These are phyloP conservation scores for Tricharina praecox DNA, from an alignment of 495 filamentous ascomycete genomes.

Conservation along the genomic window DNA sequence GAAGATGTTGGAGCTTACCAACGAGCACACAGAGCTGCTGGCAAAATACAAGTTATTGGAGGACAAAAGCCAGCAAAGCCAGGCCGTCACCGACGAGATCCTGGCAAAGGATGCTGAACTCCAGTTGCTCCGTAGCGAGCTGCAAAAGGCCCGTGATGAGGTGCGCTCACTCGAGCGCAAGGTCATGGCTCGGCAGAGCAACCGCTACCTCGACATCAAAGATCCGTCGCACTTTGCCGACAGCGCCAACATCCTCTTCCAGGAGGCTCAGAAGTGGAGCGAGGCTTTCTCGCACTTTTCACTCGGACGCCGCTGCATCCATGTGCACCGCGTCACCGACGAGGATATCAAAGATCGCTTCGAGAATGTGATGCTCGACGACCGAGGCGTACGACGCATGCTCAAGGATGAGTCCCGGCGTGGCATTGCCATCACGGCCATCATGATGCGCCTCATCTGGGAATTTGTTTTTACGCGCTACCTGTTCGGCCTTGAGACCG, in stretches of 20 bases:
- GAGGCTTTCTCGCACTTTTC: slow-evolving; percentile 92
- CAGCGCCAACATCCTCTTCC: slow-evolving; percentile 84
- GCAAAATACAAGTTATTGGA: slow-evolving; percentile 3
- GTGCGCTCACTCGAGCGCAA: slow-evolving; percentile 69
- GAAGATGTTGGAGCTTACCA: slow-evolving; percentile 36
- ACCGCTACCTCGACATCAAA: slow-evolving; percentile 58
- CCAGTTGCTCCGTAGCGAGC: slow-evolving; percentile 52
- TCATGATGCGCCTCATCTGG: slow-evolving; percentile 96
- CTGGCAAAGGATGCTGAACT: slow-evolving; percentile 66
- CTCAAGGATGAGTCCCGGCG: slow-evolving; percentile 70
- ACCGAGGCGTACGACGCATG: slow-evolving; percentile 71
- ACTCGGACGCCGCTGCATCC: slow-evolving; percentile 65
- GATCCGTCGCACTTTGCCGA: slow-evolving; percentile 90
- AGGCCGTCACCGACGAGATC: slow-evolving; percentile 47
- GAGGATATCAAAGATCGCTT: slow-evolving; percentile 82
- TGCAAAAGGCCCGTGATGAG: slow-evolving; percentile 59
- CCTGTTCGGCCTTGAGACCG: slow-evolving; percentile 92
- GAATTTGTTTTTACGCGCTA: slow-evolving; percentile 95
- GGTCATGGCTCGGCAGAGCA: slow-evolving; percentile 48
- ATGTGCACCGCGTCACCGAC: slow-evolving; percentile 62
- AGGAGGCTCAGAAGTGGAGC: slow-evolving; percentile 90
- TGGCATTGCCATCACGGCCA: slow-evolving; percentile 87
- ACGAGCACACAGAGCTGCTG: slow-evolving; percentile 30
- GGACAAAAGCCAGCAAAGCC: slow-evolving; percentile 28
- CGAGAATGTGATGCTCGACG: slow-evolving; percentile 85